phyloP scores from a whole-genome alignment of 2,329 filamentous ascomycete species.

The Ramichloridium luteum region DNA sequence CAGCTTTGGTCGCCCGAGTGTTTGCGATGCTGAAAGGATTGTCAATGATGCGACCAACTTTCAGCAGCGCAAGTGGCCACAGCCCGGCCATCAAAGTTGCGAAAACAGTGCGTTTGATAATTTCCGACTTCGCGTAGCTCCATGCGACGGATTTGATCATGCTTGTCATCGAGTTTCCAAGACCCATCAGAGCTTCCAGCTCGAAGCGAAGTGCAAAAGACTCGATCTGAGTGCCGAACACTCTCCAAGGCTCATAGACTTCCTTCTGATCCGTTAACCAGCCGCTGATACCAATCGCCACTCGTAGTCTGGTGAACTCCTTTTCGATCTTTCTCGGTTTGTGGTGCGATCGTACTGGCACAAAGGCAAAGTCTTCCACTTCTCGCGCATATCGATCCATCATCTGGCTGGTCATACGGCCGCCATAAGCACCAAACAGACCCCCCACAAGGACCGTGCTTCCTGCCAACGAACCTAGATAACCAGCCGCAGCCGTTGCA shows the following conservation, averaged over 20 bases:
- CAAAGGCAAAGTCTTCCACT: conserved; percentile 77
- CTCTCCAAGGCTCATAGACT: conserved; percentile 65
- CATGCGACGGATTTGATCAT: conserved; percentile 74
- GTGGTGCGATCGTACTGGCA: conserved; percentile 55
- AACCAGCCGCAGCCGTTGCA: conserved; percentile 59
- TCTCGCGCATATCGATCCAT: conserved; percentile 81
- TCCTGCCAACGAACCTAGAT: conserved; percentile 69
- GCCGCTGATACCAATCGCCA: conserved; percentile 73
- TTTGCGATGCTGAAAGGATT: conserved; percentile 30
- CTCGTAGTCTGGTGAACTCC: conserved; percentile 46
- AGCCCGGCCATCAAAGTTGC: conserved; percentile 35
- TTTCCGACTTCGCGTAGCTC: conserved; percentile 59
- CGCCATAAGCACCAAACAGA: conserved; percentile 84
- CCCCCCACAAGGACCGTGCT: conserved; percentile 69
- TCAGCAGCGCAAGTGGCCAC: conserved; percentile 37
- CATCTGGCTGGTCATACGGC: conserved; percentile 70
- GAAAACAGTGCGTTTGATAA: conserved; percentile 51
- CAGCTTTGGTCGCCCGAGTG: conserved; percentile 27
- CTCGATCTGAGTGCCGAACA: conserved; percentile 60
- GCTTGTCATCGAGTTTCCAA: conserved; percentile 65
- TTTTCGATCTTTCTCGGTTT: conserved; percentile 40
- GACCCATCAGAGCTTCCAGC: conserved; percentile 58
- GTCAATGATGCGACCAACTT: conserved; percentile 31
- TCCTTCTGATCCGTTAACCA: conserved; percentile 65
- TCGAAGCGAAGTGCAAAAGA: conserved; percentile 80